phyloP scores from a whole-genome alignment of 106 monocot genomes.

The Dioscorea zingiberensis region DNA sequence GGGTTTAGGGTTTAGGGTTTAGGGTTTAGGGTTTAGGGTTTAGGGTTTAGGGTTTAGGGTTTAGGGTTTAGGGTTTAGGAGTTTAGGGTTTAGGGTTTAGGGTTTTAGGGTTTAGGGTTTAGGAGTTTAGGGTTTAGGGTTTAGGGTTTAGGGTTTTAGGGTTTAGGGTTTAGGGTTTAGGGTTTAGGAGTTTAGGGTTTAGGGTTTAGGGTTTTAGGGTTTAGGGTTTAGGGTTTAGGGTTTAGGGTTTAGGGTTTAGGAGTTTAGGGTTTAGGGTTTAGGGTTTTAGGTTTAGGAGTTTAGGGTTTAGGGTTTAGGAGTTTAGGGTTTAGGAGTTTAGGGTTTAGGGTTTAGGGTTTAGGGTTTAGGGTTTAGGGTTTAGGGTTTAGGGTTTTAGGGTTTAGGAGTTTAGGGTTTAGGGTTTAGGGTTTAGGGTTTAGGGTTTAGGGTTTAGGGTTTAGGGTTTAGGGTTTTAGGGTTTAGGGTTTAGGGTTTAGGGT shows the following conservation, averaged over 20 bases:
- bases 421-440: constrained; percentile 27
- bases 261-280: constrained; percentile 31
- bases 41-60: constrained; percentile 45
- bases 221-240: constrained; percentile 32
- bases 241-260: constrained; percentile 34
- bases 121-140: constrained; percentile 18
- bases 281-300: constrained; percentile 37
- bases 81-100: constrained; percentile 33
- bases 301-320: constrained; percentile 32
- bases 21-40: constrained; percentile 39
- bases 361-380: constrained; percentile 34
- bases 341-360: constrained; percentile 29
- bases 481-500: constrained; percentile 28
- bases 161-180: constrained; percentile 36
- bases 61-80: constrained; percentile 43
- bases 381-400: constrained; percentile 24
- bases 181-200: constrained; percentile 22
- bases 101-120: constrained; percentile 34
- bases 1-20: constrained; percentile 48
- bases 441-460: constrained; percentile 30
- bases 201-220: constrained; percentile 21
- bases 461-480: constrained; percentile 31
- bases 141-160: constrained; percentile 27
- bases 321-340: constrained; percentile 23
- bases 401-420: constrained; percentile 24